These are phyloP conservation scores for Macrolepiota dolichaula DNA, from an alignment of 768 basidiomycete species.

Conservation along the genomic window DNA sequence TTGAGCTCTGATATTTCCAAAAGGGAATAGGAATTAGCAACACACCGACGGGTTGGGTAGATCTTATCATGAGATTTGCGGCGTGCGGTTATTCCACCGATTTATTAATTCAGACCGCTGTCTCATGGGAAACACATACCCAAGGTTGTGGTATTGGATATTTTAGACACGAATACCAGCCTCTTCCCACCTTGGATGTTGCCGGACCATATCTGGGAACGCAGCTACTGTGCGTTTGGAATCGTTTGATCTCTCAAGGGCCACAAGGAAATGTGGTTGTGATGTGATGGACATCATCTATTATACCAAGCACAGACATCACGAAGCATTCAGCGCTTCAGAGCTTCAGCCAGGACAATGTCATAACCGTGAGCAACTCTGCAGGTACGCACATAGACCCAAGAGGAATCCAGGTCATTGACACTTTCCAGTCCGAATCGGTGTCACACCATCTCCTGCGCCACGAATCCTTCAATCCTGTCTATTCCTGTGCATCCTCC, in stretches of 20 bases:
- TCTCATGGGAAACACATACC: slow-evolving; percentile 41
- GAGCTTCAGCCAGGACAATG: slow-evolving; percentile 74
- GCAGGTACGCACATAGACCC: slow-evolving; percentile 79
- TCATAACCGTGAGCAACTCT: slow-evolving; percentile 93
- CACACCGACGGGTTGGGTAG: slow-evolving; percentile 90
- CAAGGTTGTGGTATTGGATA: slow-evolving; percentile 88
- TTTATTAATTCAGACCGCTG: neutral
- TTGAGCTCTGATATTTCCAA: neutral
- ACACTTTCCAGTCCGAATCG: slow-evolving; percentile 67
- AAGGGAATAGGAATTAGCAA: neutral
- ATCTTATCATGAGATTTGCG: slow-evolving; percentile 87
- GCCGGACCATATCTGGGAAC: no score
- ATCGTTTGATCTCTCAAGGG: no score
- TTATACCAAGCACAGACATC: slow-evolving; percentile 44
- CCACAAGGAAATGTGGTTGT: no score
- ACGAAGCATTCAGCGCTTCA: slow-evolving; percentile 71
- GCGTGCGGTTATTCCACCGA: slow-evolving; percentile 72
- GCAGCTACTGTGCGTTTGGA: no score
- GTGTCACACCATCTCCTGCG: slow-evolving; percentile 76
- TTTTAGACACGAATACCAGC: slow-evolving; percentile 87
- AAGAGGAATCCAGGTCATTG: slow-evolving; percentile 73
- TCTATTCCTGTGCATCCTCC: slow-evolving; percentile 67
- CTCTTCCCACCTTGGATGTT: slow-evolving; percentile 97
- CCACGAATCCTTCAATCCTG: slow-evolving; percentile 77
- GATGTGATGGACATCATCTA: no score